Percentiles rank a stretch among this genome's conserved stretches.
Evolutionary conservation across 805 yeast species (phyloP).

Genomic region (Brettanomyces sp.): DNA sequence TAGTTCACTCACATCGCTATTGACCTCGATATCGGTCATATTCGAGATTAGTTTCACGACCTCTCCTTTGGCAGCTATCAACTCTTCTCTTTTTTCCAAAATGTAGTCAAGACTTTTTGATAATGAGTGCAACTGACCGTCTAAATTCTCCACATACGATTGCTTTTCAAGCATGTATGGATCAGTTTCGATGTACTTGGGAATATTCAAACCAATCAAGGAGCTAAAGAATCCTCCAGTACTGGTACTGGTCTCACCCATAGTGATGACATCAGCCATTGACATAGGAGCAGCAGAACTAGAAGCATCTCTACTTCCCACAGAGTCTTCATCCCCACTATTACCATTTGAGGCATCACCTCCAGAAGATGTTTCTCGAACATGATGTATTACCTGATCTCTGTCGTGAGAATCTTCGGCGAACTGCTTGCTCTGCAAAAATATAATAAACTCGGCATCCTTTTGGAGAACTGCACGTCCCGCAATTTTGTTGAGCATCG

Average conservation of each 20-base stretch:
- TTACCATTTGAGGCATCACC: slow-evolving; percentile 13
- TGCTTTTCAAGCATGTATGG: slow-evolving; percentile 65
- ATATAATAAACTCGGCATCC: slow-evolving; percentile 72
- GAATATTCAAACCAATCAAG: slow-evolving; percentile 51
- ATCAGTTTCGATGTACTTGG: slow-evolving; percentile 69
- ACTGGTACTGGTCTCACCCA: slow-evolving; percentile 11
- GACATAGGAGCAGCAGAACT: slow-evolving; percentile 15
- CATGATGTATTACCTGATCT: slow-evolving; percentile 34
- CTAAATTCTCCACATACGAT: slow-evolving; percentile 60
- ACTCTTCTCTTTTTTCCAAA: slow-evolving; percentile 65
- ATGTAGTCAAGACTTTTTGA: slow-evolving; percentile 66
- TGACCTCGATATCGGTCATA: slow-evolving; percentile 67
- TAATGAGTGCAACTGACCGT: slow-evolving; percentile 60
- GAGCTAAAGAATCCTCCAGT: slow-evolving; percentile 52
- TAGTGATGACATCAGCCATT: slow-evolving; percentile 19
- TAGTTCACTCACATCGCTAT: slow-evolving; percentile 52
- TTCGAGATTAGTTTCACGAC: slow-evolving; percentile 42
- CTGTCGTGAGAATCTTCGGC: slow-evolving; percentile 58
- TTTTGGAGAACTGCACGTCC: slow-evolving; percentile 43
- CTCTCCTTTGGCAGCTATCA: slow-evolving; percentile 61
- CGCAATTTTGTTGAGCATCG: slow-evolving; percentile 72
- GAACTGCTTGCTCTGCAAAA: slow-evolving; percentile 69
- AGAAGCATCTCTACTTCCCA: slow-evolving; percentile 9
- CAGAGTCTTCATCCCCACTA: slow-evolving; percentile 23
- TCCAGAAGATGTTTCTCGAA: not conserved